Evolutionary conservation across 495 filamentous ascomycete genomes (phyloP).

Genomic region (Penicillium waksmanii): DNA sequence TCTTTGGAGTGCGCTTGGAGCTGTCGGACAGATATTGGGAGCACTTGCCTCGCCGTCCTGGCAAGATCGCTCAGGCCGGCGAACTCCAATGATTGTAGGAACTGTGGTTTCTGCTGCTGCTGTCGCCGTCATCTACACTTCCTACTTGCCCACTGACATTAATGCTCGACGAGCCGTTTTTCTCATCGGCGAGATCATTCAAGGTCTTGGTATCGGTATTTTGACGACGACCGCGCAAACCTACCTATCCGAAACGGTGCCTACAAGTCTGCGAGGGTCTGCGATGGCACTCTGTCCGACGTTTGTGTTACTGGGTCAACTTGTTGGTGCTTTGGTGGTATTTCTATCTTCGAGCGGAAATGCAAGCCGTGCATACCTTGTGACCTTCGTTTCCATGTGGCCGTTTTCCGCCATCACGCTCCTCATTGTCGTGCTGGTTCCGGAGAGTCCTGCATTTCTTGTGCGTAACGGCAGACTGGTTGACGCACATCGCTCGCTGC

Average conservation of each 20-base stretch:
- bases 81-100: background rate
- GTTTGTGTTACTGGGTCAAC: background rate
- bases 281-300: background rate
- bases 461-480: background rate
- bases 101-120: background rate
- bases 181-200: background rate
- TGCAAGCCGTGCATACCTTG: background rate
- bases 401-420: constrained; percentile 1
- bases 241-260: background rate
- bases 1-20: background rate
- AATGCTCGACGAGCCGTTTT: background rate
- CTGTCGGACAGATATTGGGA: background rate
- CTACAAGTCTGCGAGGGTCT: background rate
- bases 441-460: background rate
- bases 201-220: background rate
- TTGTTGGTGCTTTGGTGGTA: background rate
- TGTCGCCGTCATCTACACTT: background rate
- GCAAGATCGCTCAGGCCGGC: background rate
- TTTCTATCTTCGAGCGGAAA: background rate
- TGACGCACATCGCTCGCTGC: background rate
- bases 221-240: background rate
- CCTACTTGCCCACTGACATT: background rate
- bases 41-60: background rate
- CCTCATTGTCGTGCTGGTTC: background rate
- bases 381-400: background rate